phyloP scores from a whole-genome alignment of 805 yeast species.

The Naumovozyma baii region DNA sequence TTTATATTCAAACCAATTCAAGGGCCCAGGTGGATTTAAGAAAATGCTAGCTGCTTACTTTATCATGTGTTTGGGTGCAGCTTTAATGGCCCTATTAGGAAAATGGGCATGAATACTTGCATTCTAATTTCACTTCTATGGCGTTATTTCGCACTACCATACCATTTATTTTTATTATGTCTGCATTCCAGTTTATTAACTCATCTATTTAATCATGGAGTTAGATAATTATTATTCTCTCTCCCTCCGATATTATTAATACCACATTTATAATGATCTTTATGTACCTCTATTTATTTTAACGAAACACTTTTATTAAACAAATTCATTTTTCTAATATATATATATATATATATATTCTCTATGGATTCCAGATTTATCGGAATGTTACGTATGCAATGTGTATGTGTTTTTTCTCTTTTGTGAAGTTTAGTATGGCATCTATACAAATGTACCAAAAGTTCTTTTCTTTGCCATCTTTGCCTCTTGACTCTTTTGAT shows the following conservation, averaged over 20 bases:
- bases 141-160: not conserved
- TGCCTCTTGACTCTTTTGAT: conserved; percentile 44
- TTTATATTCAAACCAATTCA: conserved; percentile 50
- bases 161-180: too few relatives aligned
- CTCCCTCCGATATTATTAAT: not conserved
- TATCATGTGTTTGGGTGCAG: conserved; percentile 47
- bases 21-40: conserved; percentile 45
- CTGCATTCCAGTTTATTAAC: too few relatives aligned
- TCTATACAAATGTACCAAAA: conserved; percentile 42
- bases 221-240: too few relatives aligned
- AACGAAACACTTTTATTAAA: too few relatives aligned
- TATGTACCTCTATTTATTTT: too few relatives aligned
- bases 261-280: not conserved
- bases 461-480: conserved; percentile 61
- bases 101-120: conserved; percentile 73
- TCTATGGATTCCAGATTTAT: too few relatives aligned
- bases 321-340: too few relatives aligned
- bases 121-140: too few relatives aligned
- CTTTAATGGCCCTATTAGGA: conserved; percentile 64
- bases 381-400: too few relatives aligned
- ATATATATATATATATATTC: too few relatives aligned
- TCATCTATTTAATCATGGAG: too few relatives aligned
- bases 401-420: not conserved
- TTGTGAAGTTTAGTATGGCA: too few relatives aligned
- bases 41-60: conserved; percentile 39